These are phyloP conservation scores for Hordeum pubiflorum DNA, from an alignment of 202 grass and related monocot genomes.

Conservation along the genomic window DNA sequence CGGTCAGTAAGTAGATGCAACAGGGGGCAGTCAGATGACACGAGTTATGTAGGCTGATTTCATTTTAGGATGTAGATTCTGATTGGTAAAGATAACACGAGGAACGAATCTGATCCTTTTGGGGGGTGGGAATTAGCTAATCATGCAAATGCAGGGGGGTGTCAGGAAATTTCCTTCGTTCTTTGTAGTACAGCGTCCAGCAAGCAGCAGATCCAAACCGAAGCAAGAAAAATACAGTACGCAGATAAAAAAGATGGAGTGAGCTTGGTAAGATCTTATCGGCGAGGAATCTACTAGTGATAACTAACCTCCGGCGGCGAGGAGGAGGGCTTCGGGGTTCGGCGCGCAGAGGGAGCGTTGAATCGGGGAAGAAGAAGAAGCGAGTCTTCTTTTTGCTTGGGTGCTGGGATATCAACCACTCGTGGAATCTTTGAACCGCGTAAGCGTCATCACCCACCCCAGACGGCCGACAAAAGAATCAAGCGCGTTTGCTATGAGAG, in stretches of 20 bases:
- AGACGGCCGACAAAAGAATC: not conserved
- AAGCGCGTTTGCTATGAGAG: too few relatives aligned
- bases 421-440: not conserved
- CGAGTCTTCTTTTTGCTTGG: not conserved
- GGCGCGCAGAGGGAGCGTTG: not conserved
- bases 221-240: not conserved
- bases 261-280: not conserved
- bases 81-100: too few relatives aligned
- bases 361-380: not conserved
- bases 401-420: not conserved
- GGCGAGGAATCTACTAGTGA: not conserved
- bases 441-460: not conserved
- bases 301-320: not conserved
- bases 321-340: not conserved
- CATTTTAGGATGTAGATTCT: too few relatives aligned
- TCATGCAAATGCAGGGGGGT: not conserved
- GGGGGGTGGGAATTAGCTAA: not conserved
- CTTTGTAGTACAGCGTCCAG: too few relatives aligned
- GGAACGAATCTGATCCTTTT: not conserved
- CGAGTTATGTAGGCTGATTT: too few relatives aligned
- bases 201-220: not conserved
- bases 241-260: not conserved
- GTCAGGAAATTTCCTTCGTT: too few relatives aligned
- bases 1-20: too few relatives aligned
- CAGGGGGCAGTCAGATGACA: too few relatives aligned